These are phyloP conservation scores for Kwoniella shivajii DNA, from an alignment of 1,284 basidiomycete genomes.

Conservation along the genomic window DNA sequence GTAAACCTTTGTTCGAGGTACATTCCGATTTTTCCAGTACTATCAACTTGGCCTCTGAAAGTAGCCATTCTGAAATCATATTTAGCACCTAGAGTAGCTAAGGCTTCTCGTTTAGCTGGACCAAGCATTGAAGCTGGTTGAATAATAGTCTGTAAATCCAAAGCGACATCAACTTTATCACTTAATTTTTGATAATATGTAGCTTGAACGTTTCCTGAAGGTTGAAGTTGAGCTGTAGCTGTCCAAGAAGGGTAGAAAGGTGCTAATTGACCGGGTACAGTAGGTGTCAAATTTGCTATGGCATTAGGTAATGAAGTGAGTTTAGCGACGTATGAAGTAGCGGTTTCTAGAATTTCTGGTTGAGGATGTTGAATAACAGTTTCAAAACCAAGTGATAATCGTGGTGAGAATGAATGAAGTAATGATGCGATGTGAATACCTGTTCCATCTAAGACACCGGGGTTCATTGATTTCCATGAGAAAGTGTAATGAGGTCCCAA, in stretches of 20 bases:
- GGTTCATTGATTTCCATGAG: constrained; percentile 91
- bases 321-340: constrained; percentile 86
- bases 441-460: constrained; percentile 81
- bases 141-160: constrained; percentile 83
- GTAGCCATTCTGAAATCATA: constrained; percentile 94
- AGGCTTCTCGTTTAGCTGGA: constrained; percentile 77
- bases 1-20: constrained; percentile 94
- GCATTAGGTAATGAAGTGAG: constrained; percentile 63
- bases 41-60: constrained; percentile 90
- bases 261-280: constrained; percentile 34
- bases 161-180: constrained; percentile 98
- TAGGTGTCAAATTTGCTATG: constrained; percentile 52
- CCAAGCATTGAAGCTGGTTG: constrained; percentile 61
- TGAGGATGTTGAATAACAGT: constrained; percentile 78
- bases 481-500: constrained; percentile 84
- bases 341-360: constrained; percentile 71
- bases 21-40: constrained; percentile 89
- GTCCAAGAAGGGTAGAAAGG: constrained; percentile 71
- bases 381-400: constrained; percentile 87
- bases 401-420: constrained; percentile 92
- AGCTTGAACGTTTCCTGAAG: constrained; percentile 80
- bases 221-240: constrained; percentile 87
- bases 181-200: constrained; percentile 96
- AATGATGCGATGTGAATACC: constrained; percentile 94
- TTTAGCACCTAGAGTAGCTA: constrained; percentile 91